Conservation (phyloP, 2,329 filamentous ascomycete genomes). For the Fonsecaea pedrosoi region DNA sequence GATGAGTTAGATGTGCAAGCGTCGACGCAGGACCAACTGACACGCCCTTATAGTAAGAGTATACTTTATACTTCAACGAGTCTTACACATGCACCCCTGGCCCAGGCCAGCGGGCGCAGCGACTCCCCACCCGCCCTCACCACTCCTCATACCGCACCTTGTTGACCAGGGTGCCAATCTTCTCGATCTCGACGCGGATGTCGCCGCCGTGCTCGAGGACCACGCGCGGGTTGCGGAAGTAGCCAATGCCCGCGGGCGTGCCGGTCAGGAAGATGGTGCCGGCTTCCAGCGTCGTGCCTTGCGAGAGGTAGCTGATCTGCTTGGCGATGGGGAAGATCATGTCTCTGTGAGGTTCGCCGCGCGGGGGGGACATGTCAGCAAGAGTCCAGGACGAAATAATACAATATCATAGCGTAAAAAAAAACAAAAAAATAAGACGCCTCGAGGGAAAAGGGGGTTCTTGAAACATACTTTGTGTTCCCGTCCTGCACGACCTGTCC, state of each 20-base stretch:
- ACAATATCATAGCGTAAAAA: no score
- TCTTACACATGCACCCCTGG: no score
- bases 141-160: constrained; percentile 41
- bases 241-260: constrained; percentile 54
- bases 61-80: no score
- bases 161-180: constrained; percentile 59
- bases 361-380: not conserved
- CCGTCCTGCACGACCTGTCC: constrained; percentile 37
- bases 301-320: constrained; percentile 47
- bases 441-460: not conserved
- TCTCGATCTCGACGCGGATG: constrained; percentile 56
- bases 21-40: no score
- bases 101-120: not conserved
- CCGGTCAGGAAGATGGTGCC: constrained; percentile 52
- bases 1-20: no score
- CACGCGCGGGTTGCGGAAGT: constrained; percentile 50
- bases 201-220: constrained; percentile 49
- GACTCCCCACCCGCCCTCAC: constrained; percentile 9
- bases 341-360: constrained; percentile 37
- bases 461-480: constrained; percentile 34
- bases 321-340: constrained; percentile 50
- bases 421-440: no score
- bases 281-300: constrained; percentile 49
- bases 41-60: no score
- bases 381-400: not conserved